Percentiles rank a stretch among this genome's conserved stretches.
These are phyloP conservation scores for Plasmodium knowlesi DNA, from an alignment of 169 alveolate genomes.

Conservation along the genomic window DNA sequence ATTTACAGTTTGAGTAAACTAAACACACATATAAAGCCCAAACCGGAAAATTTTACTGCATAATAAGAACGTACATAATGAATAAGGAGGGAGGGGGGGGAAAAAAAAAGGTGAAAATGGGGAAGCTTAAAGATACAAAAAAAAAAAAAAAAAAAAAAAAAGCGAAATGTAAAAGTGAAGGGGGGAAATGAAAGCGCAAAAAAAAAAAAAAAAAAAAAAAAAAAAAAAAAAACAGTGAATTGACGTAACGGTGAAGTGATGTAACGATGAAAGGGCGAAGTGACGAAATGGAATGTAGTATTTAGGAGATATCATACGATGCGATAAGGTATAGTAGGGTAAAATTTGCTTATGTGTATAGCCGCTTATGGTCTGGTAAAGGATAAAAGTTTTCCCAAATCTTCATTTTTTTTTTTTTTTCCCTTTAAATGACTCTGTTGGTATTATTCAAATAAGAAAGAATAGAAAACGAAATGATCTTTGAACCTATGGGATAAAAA, in stretches of 20 bases:
- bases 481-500: conserved; percentile 30
- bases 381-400: neutral
- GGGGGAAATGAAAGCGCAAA: neutral
- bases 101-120: neutral
- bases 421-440: neutral
- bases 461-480: conserved; percentile 24
- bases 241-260: neutral
- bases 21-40: conserved; percentile 59
- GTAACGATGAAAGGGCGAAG: neutral
- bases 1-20: conserved; percentile 12
- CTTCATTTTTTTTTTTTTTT: neutral
- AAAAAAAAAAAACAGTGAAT: neutral
- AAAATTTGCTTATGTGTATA: neutral
- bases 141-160: conserved; percentile 5
- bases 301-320: neutral
- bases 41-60: conserved; percentile 14
- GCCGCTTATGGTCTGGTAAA: neutral
- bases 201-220: neutral
- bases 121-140: conserved; percentile 66
- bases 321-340: neutral
- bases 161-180: neutral
- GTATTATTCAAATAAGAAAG: conserved; percentile 33
- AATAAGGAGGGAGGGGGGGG: too few species aligned
- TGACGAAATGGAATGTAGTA: neutral
- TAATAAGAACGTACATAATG: conserved; percentile 14